These are phyloP conservation scores for Kodamaea neixiangensis DNA, from an alignment of 805 yeast genomes.

Conservation along the genomic window DNA sequence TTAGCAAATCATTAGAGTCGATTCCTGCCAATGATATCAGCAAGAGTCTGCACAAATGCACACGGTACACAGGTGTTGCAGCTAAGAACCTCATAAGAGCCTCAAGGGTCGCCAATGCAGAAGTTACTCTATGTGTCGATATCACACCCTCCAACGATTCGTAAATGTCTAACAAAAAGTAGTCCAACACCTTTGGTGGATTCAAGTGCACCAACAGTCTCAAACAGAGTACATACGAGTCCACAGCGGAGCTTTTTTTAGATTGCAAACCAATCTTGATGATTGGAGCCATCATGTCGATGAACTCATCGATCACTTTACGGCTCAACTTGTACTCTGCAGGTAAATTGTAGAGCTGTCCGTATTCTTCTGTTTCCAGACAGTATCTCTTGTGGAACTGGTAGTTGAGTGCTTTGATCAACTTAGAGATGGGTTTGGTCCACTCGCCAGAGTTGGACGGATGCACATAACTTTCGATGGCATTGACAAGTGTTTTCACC, in stretches of 20 bases:
- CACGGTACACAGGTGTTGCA: constrained; percentile 59
- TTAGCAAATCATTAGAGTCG: constrained; percentile 81
- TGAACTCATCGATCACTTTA: constrained; percentile 43
- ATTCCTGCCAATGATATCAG: constrained; percentile 75
- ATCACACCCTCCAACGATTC: constrained; percentile 67
- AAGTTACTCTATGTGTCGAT: constrained; percentile 76
- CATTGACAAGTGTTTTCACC: constrained; percentile 57
- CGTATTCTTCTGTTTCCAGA: constrained; percentile 46
- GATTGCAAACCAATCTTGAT: constrained; percentile 76
- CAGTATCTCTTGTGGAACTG: constrained; percentile 60
- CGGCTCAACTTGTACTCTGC: constrained; percentile 36
- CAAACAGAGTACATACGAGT: constrained; percentile 59
- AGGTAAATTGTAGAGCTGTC: constrained; percentile 26
- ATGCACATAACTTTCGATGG: constrained; percentile 80
- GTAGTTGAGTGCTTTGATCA: constrained; percentile 59
- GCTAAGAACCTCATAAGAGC: constrained; percentile 70
- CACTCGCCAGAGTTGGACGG: constrained; percentile 94
- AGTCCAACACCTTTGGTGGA: constrained; percentile 55
- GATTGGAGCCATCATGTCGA: constrained; percentile 53
- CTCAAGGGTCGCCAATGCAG: constrained; percentile 68
- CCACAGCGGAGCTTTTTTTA: constrained; percentile 57
- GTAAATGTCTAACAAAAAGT: constrained; percentile 69
- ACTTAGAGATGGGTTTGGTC: constrained; percentile 69
- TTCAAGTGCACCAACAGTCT: constrained; percentile 64
- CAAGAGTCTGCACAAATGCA: constrained; percentile 76